A percentile compares a stretch with the other conserved stretches of the same genome.
phyloP scores from a whole-genome alignment of 208 protist genomes.

The Porcisia deanei region DNA sequence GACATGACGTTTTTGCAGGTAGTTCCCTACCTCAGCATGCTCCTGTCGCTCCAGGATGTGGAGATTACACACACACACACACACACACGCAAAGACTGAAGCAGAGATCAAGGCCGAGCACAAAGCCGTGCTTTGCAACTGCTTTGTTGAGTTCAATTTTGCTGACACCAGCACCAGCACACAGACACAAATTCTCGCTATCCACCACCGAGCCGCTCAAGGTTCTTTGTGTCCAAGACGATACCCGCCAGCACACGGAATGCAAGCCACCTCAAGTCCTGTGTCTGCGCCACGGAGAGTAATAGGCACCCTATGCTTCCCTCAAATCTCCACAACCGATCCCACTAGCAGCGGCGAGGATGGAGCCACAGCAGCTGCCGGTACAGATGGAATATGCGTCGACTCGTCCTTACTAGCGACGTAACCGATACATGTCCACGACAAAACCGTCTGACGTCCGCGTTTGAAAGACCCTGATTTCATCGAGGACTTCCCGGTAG shows the following conservation, averaged over 20 bases:
- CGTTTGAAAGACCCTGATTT: not conserved
- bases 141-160: constrained; percentile 32
- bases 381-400: constrained; percentile 18
- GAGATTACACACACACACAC: constrained; percentile 29
- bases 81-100: constrained; percentile 48
- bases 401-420: constrained; percentile 27
- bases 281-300: constrained; percentile 34
- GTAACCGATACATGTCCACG: constrained; percentile 15
- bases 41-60: constrained; percentile 47
- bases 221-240: constrained; percentile 32
- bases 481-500: constrained; percentile 10
- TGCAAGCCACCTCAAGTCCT: constrained; percentile 30
- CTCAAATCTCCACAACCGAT: constrained; percentile 23
- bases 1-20: constrained; percentile 55
- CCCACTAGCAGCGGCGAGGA: constrained; percentile 12
- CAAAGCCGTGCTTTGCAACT: constrained; percentile 21
- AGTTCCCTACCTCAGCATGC: constrained; percentile 60
- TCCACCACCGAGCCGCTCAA: constrained; percentile 30
- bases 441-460: constrained; percentile 15
- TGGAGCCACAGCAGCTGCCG: constrained; percentile 7
- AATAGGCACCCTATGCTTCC: constrained; percentile 35
- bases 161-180: constrained; percentile 36
- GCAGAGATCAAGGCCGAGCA: constrained; percentile 33
- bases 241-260: constrained; percentile 29
- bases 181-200: constrained; percentile 30